phyloP scores from a whole-genome alignment of 169 alveolate species.

The Plasmodium vivax region DNA sequence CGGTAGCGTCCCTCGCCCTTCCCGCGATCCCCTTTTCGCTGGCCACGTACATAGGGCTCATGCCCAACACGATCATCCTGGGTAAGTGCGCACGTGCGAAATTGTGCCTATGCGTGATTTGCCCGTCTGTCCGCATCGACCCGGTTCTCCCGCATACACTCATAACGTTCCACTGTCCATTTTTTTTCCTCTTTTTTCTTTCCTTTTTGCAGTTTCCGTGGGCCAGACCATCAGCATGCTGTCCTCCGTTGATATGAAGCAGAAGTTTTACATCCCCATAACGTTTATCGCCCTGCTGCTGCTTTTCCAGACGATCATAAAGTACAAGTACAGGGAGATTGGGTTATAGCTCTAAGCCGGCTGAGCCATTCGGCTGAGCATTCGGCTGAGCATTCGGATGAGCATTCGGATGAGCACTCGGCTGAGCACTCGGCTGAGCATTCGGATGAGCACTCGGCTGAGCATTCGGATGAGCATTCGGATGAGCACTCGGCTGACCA shows the following conservation, averaged over 20 bases:
- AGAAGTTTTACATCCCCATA: slow-evolving; percentile 53
- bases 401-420: too few species aligned
- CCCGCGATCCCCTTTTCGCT: slow-evolving; percentile 51
- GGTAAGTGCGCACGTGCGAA: slow-evolving; percentile 1
- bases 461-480: background rate
- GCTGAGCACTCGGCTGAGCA: too few species aligned
- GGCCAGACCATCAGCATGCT: slow-evolving; percentile 60
- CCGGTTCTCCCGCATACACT: background rate
- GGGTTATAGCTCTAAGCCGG: background rate
- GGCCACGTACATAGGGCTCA: slow-evolving; percentile 44
- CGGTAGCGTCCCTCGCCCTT: slow-evolving; percentile 30
- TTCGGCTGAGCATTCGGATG: background rate
- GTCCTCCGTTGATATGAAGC: slow-evolving; percentile 49
- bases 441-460: background rate
- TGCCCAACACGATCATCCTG: slow-evolving; percentile 57
- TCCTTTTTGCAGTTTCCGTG: slow-evolving; percentile 32
- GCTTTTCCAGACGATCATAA: slow-evolving; percentile 51
- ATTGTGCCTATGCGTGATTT: background rate
- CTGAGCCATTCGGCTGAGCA: background rate
- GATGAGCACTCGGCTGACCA: too few species aligned
- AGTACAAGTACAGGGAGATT: slow-evolving; percentile 15
- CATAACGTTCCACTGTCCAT: background rate
- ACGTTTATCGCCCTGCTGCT: slow-evolving; percentile 34
- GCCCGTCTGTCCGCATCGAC: background rate
- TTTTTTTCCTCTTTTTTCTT: background rate